Evolutionary conservation across 2,329 filamentous ascomycete genomes (phyloP).

Genomic region (Coniochaeta sp.): DNA sequence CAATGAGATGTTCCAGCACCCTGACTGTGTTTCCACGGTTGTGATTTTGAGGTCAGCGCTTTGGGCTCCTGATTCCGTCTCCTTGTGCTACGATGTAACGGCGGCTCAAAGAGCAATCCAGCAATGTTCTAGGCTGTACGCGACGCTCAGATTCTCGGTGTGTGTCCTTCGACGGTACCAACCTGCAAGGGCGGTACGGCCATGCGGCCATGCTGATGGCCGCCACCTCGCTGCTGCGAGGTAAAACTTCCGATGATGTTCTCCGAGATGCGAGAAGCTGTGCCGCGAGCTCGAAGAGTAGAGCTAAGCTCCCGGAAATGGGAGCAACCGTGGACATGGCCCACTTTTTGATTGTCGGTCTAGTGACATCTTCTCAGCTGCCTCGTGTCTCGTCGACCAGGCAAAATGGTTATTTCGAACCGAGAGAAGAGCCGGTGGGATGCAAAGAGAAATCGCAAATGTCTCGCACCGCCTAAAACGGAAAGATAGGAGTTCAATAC

Average conservation of each 20-base stretch:
- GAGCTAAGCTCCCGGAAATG: not conserved
- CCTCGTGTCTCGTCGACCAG: not conserved
- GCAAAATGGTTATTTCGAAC: not conserved
- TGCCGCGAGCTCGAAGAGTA: conserved; percentile 2
- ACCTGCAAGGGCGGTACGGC: not conserved
- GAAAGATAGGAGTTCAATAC: not conserved
- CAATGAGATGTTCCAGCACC: not conserved
- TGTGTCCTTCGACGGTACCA: not conserved
- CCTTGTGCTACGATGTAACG: conserved; percentile 10
- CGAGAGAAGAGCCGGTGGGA: not conserved
- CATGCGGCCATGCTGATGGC: not conserved
- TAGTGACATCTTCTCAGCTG: not conserved
- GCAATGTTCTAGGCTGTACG: not conserved
- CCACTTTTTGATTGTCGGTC: conserved; percentile 2
- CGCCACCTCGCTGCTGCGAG: conserved; percentile 6
- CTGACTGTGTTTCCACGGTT: conserved; percentile 8
- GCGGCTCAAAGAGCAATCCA: conserved; percentile 7
- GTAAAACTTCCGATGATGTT: conserved; percentile 6
- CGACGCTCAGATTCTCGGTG: not conserved
- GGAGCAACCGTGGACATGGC: not conserved
- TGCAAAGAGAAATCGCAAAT: not conserved
- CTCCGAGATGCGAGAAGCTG: not conserved
- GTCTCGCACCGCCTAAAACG: not conserved
- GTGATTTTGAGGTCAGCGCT: conserved; percentile 12
- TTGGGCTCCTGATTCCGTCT: conserved; percentile 12